A percentile compares a stretch with the other conserved stretches of the same genome.
Conservation (phyloP, 1,139 yeast genomes). For the Saccharomyces hybrid region DNA sequence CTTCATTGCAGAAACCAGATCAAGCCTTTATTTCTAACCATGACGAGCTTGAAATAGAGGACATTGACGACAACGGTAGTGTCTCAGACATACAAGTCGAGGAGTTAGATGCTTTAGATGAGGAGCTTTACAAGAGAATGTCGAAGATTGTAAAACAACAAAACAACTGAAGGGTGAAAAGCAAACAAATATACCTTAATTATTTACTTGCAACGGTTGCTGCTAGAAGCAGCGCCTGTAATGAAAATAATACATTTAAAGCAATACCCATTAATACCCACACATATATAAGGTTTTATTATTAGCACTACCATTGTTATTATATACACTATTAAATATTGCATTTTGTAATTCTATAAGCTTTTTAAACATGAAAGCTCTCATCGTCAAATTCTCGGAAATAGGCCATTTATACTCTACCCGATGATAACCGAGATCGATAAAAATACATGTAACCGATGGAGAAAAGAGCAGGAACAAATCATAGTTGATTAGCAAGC, state of each 20-base stretch:
- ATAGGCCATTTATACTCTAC: background rate
- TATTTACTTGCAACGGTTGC: background rate
- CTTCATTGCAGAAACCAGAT: background rate
- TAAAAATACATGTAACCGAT: constrained; percentile 1
- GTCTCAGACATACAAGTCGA: constrained; percentile 26
- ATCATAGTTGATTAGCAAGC: background rate
- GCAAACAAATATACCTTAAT: background rate
- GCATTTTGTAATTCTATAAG: background rate
- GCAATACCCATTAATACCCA: background rate
- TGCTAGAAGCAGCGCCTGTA: background rate
- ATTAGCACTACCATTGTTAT: background rate
- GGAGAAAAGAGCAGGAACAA: background rate
- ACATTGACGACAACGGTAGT: constrained; percentile 22
- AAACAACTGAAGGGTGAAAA: background rate
- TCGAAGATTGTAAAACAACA: constrained; percentile 8
- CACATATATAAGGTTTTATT: background rate
- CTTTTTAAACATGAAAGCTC: background rate
- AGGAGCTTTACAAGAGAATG: constrained; percentile 25
- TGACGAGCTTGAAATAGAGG: constrained; percentile 6
- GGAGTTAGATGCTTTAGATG: constrained; percentile 28
- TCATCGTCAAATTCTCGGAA: background rate
- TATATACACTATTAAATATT: background rate
- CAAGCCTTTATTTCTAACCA: background rate
- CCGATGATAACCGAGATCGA: constrained; percentile 4
- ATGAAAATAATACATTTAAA: background rate